Conservation (phyloP, 805 yeast species). For the Clavispora vitiphila region DNA sequence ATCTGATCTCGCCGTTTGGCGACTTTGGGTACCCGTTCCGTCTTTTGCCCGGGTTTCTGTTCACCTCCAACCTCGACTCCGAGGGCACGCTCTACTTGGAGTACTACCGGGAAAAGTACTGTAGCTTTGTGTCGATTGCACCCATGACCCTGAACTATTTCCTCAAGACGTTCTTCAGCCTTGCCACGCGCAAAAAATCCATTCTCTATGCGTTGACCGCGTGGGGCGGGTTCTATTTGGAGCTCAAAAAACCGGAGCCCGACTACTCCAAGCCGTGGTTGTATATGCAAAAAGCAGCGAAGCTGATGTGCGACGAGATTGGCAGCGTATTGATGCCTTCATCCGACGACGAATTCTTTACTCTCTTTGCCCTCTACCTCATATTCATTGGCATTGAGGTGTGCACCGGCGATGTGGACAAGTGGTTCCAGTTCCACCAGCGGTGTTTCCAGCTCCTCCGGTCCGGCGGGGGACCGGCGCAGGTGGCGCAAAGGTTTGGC, state of each 20-base stretch:
- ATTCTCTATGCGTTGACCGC: slow-evolving; percentile 17
- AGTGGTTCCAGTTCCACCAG: slow-evolving; percentile 16
- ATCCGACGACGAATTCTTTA: slow-evolving; percentile 11
- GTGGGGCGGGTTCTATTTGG: slow-evolving; percentile 19
- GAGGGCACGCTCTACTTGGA: slow-evolving; percentile 16
- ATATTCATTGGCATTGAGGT: slow-evolving; percentile 18
- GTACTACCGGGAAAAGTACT: slow-evolving; percentile 14
- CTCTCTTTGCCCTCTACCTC: slow-evolving; percentile 15
- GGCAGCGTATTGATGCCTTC: slow-evolving; percentile 11
- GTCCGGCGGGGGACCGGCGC: slow-evolving; percentile 13
- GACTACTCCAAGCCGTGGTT: slow-evolving; percentile 15
- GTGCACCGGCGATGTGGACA: slow-evolving; percentile 17
- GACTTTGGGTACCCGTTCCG: not conserved
- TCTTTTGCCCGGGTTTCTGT: slow-evolving; percentile 1
- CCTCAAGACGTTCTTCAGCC: slow-evolving; percentile 15
- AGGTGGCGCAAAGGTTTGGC: slow-evolving; percentile 8
- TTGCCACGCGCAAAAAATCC: slow-evolving; percentile 13
- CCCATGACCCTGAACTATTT: slow-evolving; percentile 16
- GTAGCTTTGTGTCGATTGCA: slow-evolving; percentile 15
- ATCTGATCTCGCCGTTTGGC: not conserved
- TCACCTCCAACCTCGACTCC: slow-evolving; percentile 7
- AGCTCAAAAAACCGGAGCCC: slow-evolving; percentile 10
- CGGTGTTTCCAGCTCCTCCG: slow-evolving; percentile 12
- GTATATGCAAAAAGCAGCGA: slow-evolving; percentile 18
- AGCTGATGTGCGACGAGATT: slow-evolving; percentile 13